phyloP scores from a whole-genome alignment of 2,329 filamentous ascomycete species.

The Neofusicoccum cordaticola region DNA sequence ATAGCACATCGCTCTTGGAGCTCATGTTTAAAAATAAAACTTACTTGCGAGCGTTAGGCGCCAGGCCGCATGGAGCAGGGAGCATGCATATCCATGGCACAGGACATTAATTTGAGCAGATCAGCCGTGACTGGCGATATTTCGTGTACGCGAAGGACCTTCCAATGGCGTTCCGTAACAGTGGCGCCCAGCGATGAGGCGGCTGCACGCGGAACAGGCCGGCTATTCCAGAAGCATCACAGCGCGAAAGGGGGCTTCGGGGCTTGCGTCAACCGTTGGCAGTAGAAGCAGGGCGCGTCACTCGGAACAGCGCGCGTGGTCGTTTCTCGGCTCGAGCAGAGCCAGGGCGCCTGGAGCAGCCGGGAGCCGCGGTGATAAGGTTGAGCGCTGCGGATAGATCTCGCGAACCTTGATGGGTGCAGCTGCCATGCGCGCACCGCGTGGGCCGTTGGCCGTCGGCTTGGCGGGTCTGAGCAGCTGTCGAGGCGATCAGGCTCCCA shows the following conservation, averaged over 20 bases:
- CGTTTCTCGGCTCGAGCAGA: constrained; percentile 3
- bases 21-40: constrained; percentile 1
- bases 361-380: not conserved
- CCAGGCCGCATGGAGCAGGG: not conserved
- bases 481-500: not conserved
- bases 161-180: not conserved
- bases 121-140: constrained; percentile 3
- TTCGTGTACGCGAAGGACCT: not conserved
- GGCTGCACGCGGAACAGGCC: constrained; percentile 2
- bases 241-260: not conserved
- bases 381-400: not conserved
- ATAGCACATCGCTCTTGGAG: not conserved
- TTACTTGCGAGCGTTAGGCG: not conserved
- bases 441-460: not conserved
- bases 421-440: not conserved
- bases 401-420: not conserved
- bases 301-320: not conserved
- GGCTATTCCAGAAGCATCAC: constrained; percentile 6
- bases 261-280: constrained; percentile 7
- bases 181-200: constrained; percentile 7
- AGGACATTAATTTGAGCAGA: not conserved
- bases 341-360: not conserved
- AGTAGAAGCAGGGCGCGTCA: not conserved
- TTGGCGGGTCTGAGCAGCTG: not conserved
- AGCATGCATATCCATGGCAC: not conserved